Conservation (phyloP, 192 early-diverging fungal species). For the Coemansia sp. region DNA sequence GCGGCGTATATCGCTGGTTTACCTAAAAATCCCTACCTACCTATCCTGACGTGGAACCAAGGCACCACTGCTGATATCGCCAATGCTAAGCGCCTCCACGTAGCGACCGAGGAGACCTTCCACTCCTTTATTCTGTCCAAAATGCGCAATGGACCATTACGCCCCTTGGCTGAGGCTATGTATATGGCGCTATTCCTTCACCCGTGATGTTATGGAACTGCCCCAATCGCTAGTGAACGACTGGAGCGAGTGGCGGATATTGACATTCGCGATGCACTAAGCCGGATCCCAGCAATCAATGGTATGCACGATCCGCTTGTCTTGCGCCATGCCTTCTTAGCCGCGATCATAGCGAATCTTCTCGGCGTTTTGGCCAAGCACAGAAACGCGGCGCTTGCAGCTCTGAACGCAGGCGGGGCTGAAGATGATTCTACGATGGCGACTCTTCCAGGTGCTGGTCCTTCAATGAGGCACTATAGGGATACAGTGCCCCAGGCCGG, state of each 20-base stretch:
- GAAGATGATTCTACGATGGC: too few species aligned
- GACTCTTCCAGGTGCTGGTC: background rate
- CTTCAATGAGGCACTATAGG: background rate
- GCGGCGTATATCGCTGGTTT: background rate
- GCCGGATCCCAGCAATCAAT: too few species aligned
- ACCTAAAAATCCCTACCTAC: background rate
- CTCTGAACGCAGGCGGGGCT: background rate
- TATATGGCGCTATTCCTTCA: background rate
- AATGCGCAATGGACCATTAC: background rate
- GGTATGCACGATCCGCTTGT: background rate
- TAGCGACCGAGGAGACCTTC: too few species aligned
- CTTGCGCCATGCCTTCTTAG: background rate
- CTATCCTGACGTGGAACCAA: background rate
- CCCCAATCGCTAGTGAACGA: too few species aligned
- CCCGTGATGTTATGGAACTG: background rate
- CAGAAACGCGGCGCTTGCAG: background rate
- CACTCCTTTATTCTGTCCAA: background rate
- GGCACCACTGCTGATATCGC: background rate
- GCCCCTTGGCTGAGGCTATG: background rate
- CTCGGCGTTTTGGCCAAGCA: background rate
- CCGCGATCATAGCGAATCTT: background rate
- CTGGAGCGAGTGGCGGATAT: too few species aligned
- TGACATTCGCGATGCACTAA: too few species aligned
- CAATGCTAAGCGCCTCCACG: too few species aligned
- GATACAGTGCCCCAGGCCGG: background rate